phyloP scores from a whole-genome alignment of 495 filamentous ascomycete species.

The Ramalina intermedia region DNA sequence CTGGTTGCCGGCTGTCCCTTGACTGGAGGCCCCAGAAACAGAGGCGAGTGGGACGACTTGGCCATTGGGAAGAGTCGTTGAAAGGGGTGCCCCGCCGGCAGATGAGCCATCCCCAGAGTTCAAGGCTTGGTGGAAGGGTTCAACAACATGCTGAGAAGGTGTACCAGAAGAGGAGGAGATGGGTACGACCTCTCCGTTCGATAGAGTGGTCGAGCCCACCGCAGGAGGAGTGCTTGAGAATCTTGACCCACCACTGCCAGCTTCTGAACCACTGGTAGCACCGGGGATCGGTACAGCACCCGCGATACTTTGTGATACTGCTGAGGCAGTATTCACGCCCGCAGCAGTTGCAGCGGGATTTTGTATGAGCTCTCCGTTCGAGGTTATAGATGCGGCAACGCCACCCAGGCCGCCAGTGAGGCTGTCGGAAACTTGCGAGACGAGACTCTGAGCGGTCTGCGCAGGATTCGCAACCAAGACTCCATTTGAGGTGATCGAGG shows the following conservation, averaged over 20 bases:
- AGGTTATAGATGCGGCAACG: background rate
- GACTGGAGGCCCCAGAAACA: background rate
- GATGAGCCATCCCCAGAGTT: background rate
- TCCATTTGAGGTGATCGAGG: background rate
- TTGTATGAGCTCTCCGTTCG: background rate
- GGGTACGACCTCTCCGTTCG: constrained; percentile 12
- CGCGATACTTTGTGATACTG: background rate
- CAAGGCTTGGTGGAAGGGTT: background rate
- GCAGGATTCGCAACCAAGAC: background rate
- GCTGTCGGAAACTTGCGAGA: background rate
- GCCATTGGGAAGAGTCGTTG: constrained; percentile 6
- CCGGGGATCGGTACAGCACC: background rate
- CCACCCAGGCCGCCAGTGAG: background rate
- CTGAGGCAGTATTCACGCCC: background rate
- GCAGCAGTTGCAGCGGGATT: background rate
- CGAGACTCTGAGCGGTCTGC: background rate
- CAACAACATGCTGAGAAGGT: background rate
- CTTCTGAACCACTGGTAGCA: background rate
- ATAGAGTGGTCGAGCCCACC: constrained; percentile 3
- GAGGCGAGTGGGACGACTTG: constrained; percentile 1
- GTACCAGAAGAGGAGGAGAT: background rate
- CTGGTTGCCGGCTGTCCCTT: background rate
- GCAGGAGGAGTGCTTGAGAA: background rate
- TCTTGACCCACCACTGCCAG: too few species aligned
- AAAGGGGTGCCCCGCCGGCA: background rate